Evolutionary conservation across 352 stramenopile genomes (phyloP).

Genomic region (Globisporangium viniferum): DNA sequence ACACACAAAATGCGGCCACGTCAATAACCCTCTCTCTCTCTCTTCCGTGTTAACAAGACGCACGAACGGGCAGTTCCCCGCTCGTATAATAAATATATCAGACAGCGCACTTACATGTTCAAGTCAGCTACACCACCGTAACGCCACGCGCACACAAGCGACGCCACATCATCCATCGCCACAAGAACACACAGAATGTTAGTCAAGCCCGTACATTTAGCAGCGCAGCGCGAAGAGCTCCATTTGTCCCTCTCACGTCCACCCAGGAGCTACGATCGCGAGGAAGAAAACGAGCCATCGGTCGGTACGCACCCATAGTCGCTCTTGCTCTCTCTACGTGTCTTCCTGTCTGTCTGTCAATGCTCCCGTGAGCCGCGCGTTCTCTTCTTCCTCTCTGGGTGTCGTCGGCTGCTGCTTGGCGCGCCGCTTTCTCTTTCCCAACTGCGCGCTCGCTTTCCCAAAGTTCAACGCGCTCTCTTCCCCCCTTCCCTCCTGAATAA

Average conservation of each 20-base stretch:
- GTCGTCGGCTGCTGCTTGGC: background rate
- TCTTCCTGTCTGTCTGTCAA: background rate
- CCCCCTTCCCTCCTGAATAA: background rate
- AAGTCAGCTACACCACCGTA: background rate
- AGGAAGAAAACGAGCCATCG: background rate
- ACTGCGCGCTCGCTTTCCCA: background rate
- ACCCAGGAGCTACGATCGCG: background rate
- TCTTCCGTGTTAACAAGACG: background rate
- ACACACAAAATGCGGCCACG: background rate
- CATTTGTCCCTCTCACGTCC: background rate
- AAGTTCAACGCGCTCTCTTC: background rate
- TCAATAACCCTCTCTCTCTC: background rate
- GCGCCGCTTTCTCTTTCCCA: background rate
- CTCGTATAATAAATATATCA: background rate
- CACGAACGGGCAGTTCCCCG: background rate
- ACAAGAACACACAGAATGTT: background rate
- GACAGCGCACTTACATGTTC: constrained; percentile 2
- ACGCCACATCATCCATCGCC: background rate
- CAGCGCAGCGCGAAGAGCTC: background rate
- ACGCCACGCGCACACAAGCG: background rate
- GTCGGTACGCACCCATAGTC: background rate
- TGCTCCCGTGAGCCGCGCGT: background rate
- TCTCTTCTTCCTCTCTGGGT: background rate
- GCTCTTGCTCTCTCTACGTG: background rate
- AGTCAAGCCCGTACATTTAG: background rate